phyloP scores from a whole-genome alignment of 352 stramenopile species.

The Phytophthora pseudosyringae region DNA sequence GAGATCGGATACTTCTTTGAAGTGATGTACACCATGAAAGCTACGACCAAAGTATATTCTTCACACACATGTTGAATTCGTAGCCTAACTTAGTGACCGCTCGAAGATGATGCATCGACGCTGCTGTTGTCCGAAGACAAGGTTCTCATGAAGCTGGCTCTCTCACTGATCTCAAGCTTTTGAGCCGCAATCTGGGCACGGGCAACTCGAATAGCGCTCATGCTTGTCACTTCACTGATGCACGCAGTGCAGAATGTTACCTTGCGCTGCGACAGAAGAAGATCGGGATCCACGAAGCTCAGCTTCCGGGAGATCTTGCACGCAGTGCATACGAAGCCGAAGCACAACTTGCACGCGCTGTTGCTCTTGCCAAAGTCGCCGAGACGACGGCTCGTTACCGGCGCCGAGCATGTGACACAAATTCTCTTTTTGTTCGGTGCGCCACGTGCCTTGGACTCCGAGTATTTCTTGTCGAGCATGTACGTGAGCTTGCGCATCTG shows the following conservation, averaged over 20 bases:
- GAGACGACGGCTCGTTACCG: constrained; percentile 4
- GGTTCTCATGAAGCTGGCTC: constrained; percentile 13
- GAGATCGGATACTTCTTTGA: too few relatives aligned
- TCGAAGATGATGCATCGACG: constrained; percentile 14
- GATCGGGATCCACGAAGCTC: constrained; percentile 29
- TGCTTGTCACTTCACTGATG: constrained; percentile 39
- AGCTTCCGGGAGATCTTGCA: constrained; percentile 33
- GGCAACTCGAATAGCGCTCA: constrained; percentile 25
- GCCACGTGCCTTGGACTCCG: constrained; percentile 5
- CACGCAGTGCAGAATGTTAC: constrained; percentile 41
- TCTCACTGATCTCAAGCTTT: neutral
- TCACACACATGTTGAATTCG: too few relatives aligned
- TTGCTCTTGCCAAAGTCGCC: constrained; percentile 31
- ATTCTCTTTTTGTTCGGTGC: constrained; percentile 21
- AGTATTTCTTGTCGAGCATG: constrained; percentile 27
- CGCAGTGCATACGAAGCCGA: constrained; percentile 29
- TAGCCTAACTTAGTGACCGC: constrained; percentile 6
- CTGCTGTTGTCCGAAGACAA: constrained; percentile 21
- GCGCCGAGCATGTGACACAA: constrained; percentile 18
- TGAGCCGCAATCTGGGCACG: constrained; percentile 16
- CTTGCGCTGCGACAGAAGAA: constrained; percentile 27
- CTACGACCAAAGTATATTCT: too few relatives aligned
- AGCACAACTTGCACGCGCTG: constrained; percentile 36
- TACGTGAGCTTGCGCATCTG: constrained; percentile 53
- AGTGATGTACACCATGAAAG: too few relatives aligned